Percentiles rank a stretch among this genome's conserved stretches.
phyloP scores from a whole-genome alignment of 805 yeast genomes.

The Yarrowia yakushimensis region DNA sequence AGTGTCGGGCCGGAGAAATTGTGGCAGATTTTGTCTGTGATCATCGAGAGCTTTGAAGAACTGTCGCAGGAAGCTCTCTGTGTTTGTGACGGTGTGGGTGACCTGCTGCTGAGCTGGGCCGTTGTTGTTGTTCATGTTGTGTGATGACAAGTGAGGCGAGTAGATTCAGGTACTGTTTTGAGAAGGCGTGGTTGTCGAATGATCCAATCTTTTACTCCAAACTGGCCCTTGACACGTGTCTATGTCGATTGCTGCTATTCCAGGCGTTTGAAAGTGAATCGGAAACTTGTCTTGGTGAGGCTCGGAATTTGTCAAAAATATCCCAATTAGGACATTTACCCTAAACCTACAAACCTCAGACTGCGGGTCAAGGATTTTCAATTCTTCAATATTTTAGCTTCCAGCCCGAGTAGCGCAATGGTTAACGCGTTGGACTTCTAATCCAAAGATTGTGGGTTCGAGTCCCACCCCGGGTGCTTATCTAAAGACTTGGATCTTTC shows the following conservation, averaged over 20 bases:
- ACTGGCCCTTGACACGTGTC: background rate
- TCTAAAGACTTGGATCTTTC: no score
- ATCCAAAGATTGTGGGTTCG: constrained; percentile 35
- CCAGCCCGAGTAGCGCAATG: constrained; percentile 31
- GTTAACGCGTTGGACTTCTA: constrained; percentile 30
- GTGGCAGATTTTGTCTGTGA: constrained; percentile 33
- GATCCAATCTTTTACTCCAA: background rate
- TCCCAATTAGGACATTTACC: background rate
- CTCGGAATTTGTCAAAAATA: background rate
- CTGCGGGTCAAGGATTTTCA: background rate
- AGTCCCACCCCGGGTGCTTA: constrained; percentile 33
- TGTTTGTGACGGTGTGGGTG: constrained; percentile 13
- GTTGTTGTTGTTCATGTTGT: background rate
- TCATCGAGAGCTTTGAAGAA: constrained; percentile 39
- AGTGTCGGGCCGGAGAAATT: constrained; percentile 34
- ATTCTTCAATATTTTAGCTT: background rate
- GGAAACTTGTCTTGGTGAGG: background rate
- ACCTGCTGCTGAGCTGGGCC: background rate
- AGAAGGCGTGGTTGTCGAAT: background rate
- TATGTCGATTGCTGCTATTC: background rate
- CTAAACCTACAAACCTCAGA: background rate
- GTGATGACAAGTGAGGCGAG: background rate
- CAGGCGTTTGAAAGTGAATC: background rate
- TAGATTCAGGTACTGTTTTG: background rate
- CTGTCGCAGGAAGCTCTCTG: constrained; percentile 32